Percentiles rank a stretch among this genome's conserved stretches.
These are phyloP conservation scores for Millerago galiae DNA, from an alignment of 805 yeast genomes.

Conservation along the genomic window DNA sequence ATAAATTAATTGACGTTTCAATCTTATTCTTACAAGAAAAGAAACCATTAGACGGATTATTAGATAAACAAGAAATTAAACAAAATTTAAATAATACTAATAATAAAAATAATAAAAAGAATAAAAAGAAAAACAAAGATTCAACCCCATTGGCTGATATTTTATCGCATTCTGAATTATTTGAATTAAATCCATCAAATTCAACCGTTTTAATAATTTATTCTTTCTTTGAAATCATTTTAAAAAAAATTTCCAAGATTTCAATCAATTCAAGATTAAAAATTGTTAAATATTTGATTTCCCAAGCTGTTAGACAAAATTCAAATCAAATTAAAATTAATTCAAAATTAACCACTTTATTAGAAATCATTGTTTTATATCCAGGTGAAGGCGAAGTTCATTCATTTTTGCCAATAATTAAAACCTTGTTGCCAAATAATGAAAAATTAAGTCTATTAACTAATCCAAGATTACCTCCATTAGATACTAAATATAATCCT, in stretches of 20 bases:
- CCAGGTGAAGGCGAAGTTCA: conserved; percentile 58
- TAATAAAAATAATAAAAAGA: conserved; percentile 24
- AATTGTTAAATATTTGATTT: conserved; percentile 41
- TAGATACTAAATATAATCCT: conserved; percentile 18
- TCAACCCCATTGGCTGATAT: conserved; percentile 58
- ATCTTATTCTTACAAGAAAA: conserved; percentile 32
- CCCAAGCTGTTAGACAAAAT: conserved; percentile 29
- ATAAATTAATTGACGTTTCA: conserved; percentile 54
- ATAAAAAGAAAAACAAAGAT: conserved; percentile 36
- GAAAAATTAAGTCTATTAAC: conserved; percentile 51
- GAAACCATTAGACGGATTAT: conserved; percentile 24
- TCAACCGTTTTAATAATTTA: conserved; percentile 27
- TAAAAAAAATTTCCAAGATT: conserved; percentile 41
- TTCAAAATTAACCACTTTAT: conserved; percentile 28
- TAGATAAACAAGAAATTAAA: conserved; percentile 31
- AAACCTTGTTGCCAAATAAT: conserved; percentile 42
- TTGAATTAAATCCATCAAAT: conserved; percentile 36
- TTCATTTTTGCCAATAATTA: conserved; percentile 67
- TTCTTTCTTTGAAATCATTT: conserved; percentile 41
- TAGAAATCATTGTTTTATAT: conserved; percentile 53
- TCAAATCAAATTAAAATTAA: conserved; percentile 25
- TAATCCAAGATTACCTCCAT: conserved; percentile 69
- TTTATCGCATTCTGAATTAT: conserved; percentile 57
- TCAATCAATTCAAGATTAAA: conserved; percentile 60
- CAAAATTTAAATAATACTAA: conserved; percentile 9